These are phyloP conservation scores for Saposhnikovia divaricata DNA, from an alignment of 129 eudicot species.

Conservation along the genomic window DNA sequence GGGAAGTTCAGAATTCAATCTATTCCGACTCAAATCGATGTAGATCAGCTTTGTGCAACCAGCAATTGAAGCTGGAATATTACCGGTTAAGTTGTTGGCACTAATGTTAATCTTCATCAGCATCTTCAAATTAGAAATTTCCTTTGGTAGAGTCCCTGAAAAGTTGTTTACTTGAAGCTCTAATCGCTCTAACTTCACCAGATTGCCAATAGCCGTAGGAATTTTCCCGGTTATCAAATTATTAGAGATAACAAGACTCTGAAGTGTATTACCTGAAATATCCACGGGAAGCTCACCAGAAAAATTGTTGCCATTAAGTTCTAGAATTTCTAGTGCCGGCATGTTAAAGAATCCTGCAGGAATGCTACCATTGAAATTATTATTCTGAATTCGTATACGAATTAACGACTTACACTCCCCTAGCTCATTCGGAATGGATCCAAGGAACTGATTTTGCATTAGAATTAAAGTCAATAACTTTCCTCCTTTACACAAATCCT, in stretches of 20 bases:
- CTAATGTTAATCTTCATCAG: conserved; percentile 40
- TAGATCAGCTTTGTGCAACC: conserved; percentile 32
- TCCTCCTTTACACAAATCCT: conserved; percentile 58
- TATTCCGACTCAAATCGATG: conserved; percentile 65
- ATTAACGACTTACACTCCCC: conserved; percentile 58
- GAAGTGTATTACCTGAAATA: conserved; percentile 27
- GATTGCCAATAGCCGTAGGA: conserved; percentile 46
- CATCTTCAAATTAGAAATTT: conserved; percentile 35
- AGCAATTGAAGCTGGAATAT: conserved; percentile 45
- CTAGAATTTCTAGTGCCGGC: conserved; percentile 45
- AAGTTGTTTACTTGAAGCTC: conserved; percentile 45
- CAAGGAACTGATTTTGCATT: conserved; percentile 54
- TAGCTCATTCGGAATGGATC: conserved; percentile 58
- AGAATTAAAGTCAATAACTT: conserved; percentile 41
- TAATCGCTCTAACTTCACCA: conserved; percentile 33
- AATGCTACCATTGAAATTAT: conserved; percentile 57
- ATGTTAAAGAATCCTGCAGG: conserved; percentile 62
- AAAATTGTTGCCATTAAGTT: conserved; percentile 55
- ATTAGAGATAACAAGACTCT: conserved; percentile 40
- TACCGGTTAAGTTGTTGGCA: conserved; percentile 43
- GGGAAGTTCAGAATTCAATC: conserved; percentile 50
- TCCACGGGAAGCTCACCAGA: conserved; percentile 56
- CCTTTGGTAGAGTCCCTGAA: conserved; percentile 50
- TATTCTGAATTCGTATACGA: conserved; percentile 37
- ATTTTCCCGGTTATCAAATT: conserved; percentile 57